Conservation (phyloP, 192 early-diverging fungal genomes). For the Backusella westeae region DNA sequence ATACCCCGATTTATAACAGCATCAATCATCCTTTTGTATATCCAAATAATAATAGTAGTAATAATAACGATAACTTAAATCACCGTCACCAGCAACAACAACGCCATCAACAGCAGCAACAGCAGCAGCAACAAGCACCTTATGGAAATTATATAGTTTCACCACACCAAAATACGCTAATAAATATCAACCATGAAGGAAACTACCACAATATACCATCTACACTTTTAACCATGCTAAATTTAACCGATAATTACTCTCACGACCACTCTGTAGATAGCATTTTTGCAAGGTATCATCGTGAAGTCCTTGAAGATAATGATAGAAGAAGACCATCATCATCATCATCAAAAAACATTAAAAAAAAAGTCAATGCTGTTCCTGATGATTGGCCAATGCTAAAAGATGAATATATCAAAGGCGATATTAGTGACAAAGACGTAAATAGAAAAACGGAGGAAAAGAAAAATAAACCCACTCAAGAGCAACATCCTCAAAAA, state of each 20-base stretch:
- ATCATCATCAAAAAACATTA: not conserved
- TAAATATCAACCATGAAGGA: not conserved
- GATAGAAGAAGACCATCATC: not conserved
- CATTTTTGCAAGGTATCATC: not conserved
- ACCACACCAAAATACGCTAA: not conserved
- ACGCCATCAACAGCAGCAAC: not conserved
- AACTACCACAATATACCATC: not conserved
- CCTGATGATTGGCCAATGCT: not conserved
- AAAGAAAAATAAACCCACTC: not conserved
- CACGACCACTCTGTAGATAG: not conserved
- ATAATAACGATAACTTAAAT: not conserved
- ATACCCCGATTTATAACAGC: not conserved
- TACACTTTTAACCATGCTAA: not conserved
- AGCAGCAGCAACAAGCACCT: not conserved
- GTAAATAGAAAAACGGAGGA: not conserved
- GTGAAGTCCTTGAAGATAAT: not conserved
- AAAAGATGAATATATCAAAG: not conserved
- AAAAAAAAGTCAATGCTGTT: not conserved
- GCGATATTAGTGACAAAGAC: not conserved
- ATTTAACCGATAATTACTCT: not conserved
- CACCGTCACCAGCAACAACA: not conserved
- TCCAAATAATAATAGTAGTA: not conserved
- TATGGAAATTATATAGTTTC: not conserved
- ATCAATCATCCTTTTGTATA: not conserved
- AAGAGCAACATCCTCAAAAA: not conserved